Base-by-base conservation (phyloP, 257 asterid species). In the Capsicum rhomboideum region DNA sequence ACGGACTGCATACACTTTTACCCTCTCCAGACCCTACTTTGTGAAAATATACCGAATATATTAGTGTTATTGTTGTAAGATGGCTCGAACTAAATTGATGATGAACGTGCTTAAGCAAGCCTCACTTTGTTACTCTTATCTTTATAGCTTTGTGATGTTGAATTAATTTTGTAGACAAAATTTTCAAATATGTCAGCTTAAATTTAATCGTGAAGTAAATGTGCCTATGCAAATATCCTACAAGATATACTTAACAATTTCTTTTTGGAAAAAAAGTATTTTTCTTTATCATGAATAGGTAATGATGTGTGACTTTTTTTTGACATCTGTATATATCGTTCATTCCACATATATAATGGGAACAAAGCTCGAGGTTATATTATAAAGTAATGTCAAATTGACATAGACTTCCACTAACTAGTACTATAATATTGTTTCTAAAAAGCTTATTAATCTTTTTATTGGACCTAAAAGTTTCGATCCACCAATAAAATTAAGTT, bases 281-380 rank as follows among this genome's bases (percentile, higher is more conserved):
- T 69, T 71, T 42, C 79, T 20, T 40, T n/a, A 61, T 61, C 17
- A 46, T 23, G 23, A 75, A 21, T 75, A 14, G 81, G 26, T 77
- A 77, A 77, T 77, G 81, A 77, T 77, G 81, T 16, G 26, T 17
- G 42, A 77, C 81, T 50, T 77, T 77, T 74, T 16, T 4, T 74
- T 4, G 20, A 13, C 21, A 72, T 72, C 37, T 71, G 0, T 18
- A 4, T 7, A 31, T 13, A 74, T 75, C 4, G 9, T 26, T 75
- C 59, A 49, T 75, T 26, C 26, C 44, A 26, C n/a, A 68, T 59
- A 34, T 34, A 87, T 85, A 90, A 86, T 92, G 94, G 96, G 97
- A 87, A 84, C 97, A 87, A 84, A 90, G 94, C 94, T 92, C 93
- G 97, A 92, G 94, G 92, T 67, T 20, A 37, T 86, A 68, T 34